A percentile compares a stretch with the other conserved stretches of the same genome.
These are phyloP conservation scores for Diplodia mutila DNA, from an alignment of 2,329 filamentous ascomycete genomes.

Conservation along the genomic window DNA sequence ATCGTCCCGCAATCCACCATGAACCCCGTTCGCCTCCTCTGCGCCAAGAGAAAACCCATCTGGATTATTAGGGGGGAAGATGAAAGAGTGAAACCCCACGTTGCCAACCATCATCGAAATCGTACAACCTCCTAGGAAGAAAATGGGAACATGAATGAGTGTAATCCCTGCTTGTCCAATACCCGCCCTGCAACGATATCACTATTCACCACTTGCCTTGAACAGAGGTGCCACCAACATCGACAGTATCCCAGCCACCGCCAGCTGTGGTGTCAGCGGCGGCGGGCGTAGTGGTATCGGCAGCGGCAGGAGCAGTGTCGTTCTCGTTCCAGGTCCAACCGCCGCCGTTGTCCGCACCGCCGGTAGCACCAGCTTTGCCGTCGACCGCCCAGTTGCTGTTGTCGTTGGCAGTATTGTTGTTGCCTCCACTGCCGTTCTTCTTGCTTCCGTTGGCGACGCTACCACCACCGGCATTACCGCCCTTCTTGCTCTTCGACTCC, in stretches of 20 bases:
- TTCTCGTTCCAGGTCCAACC: no score
- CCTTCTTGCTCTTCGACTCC: background rate
- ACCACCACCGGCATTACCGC: background rate
- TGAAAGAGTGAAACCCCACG: background rate
- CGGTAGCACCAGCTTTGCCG: background rate
- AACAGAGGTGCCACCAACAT: background rate
- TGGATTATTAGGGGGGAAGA: background rate
- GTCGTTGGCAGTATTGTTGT: background rate
- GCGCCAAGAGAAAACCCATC: background rate
- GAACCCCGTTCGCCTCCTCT: background rate
- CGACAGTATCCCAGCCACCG: background rate
- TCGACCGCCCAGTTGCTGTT: background rate
- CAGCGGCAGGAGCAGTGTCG: no score
- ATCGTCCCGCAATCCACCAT: background rate
- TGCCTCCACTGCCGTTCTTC: background rate
- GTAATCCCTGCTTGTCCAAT: background rate
- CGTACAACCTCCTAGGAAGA: background rate
- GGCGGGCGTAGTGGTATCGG: background rate
- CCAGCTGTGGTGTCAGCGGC: background rate
- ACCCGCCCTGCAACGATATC: background rate
- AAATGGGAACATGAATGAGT: background rate
- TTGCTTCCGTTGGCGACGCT: background rate
- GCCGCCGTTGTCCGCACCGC: background rate
- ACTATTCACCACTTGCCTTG: background rate
- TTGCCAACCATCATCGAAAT: background rate